Conservation (phyloP, 495 filamentous ascomycete species). For the Aspergillus bridgeri region DNA sequence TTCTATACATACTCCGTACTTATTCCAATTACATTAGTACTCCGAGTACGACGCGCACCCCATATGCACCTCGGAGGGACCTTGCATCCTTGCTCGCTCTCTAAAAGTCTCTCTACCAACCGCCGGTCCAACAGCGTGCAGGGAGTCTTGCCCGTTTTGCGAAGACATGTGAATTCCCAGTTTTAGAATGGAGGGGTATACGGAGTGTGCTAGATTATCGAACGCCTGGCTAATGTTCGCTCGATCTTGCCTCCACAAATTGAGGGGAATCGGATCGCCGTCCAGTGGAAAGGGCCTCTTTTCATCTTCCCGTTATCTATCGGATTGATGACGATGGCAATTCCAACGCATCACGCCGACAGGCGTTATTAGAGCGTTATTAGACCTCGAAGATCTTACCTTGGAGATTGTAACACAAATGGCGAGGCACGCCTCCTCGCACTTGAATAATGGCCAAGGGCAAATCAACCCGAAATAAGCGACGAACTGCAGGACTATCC, state of each 20-base stretch:
- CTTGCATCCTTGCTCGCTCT: slow-evolving; percentile 13
- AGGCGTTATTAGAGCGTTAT: background rate
- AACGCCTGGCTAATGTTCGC: background rate
- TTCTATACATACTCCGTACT: background rate
- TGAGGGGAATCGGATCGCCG: background rate
- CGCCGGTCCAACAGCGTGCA: background rate
- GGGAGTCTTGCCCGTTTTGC: too few species aligned
- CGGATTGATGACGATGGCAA: background rate
- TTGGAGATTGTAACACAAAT: background rate
- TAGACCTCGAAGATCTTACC: background rate
- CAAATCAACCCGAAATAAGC: slow-evolving; percentile 6
- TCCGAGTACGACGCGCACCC: slow-evolving; percentile 9
- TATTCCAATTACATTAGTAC: background rate
- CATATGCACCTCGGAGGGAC: slow-evolving; percentile 15
- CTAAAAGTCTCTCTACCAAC: slow-evolving; percentile 1
- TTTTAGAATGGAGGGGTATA: background rate
- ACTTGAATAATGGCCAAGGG: slow-evolving; percentile 8
- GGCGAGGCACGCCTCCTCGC: background rate
- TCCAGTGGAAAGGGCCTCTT: background rate
- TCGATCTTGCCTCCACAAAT: background rate
- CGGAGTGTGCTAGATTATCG: background rate
- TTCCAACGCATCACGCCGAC: background rate
- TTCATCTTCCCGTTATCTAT: too few species aligned
- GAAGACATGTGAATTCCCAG: background rate
- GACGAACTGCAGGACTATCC: slow-evolving; percentile 9